Evolutionary conservation across 176 grass and related monocot genomes (phyloP), one percentile per base, ranked within the genome.

Genomic region (Paspalum vaginatum): DNA sequence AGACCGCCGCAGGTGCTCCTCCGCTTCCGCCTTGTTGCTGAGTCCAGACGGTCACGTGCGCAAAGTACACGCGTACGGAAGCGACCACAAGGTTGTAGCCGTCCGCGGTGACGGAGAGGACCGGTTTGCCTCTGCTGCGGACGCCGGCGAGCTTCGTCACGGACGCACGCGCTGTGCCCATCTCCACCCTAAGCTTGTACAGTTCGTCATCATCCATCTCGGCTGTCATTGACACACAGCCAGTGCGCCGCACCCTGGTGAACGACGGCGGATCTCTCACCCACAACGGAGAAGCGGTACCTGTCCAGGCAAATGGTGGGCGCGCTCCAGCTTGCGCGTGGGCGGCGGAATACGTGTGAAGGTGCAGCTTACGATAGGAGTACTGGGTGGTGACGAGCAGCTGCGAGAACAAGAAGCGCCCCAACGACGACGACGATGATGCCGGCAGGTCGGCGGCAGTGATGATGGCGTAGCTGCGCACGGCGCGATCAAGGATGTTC

Each of bases 321-420:
- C 61, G 13, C 61, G 61, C 61, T 39, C 61, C 61, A 64, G 12
- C 57, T 60, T 60, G 22, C 57, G 57, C 57, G 57, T 60, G 20
- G 20, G 54, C 54, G 18, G 54, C 54, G 54, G 54, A 21, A 20
- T 56, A 56, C 7, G 8, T 21, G 54, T 60, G 21, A 22, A 60
- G 21, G 21, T 39, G 6, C 61, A 13, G 32, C 32, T 7, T 2
- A 0, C 4, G 18, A 32, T 32, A 1, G 15, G 48, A 4, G 0
- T 18, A 5, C 0, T 6, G 10, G 24, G 17, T 9, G 32, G 6
- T 11, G 61, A 64, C 5, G 26, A 64, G 61, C 61, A 64, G 61
- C 27, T 57, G 54, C 54, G 54, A 57, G n/a, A 57, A 57, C 18
- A 20, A 10, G 54, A 21, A n/a, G 54, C 54, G 20, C 48, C 14